Percentiles rank a stretch among this genome's conserved stretches.
phyloP scores from a whole-genome alignment of 2,329 filamentous ascomycete genomes.

The Paracoccidioides brasiliensis region DNA sequence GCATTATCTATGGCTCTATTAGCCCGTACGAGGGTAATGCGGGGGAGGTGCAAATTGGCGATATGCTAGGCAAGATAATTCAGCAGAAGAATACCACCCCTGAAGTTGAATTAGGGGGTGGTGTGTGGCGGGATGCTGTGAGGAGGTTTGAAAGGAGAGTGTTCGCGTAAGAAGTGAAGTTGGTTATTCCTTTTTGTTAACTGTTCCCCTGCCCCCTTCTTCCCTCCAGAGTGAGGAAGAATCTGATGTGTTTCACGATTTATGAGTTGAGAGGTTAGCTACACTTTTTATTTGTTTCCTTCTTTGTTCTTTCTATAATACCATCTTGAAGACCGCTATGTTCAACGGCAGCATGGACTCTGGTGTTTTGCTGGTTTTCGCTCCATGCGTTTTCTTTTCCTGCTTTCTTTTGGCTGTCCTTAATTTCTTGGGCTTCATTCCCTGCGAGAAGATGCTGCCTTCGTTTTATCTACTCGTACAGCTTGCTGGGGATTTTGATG shows the following conservation, averaged over 20 bases:
- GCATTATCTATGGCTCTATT: conserved; percentile 29
- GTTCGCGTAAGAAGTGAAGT: conserved; percentile 12
- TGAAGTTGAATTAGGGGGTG: conserved; percentile 20
- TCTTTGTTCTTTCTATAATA: background rate
- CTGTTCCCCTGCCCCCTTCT: background rate
- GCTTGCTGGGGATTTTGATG: no score
- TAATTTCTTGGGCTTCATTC: no score
- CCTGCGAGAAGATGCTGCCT: background rate
- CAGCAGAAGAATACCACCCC: conserved; percentile 12
- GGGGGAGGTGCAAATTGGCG: conserved; percentile 23
- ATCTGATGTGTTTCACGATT: background rate
- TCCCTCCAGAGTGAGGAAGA: background rate
- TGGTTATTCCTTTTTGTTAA: background rate
- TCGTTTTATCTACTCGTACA: background rate
- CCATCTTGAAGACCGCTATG: background rate
- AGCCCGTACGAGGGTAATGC: conserved; percentile 13
- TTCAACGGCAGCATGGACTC: background rate
- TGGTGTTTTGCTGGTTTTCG: background rate
- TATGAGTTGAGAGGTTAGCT: background rate
- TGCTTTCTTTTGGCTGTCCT: no score
- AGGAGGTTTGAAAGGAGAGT: conserved; percentile 23
- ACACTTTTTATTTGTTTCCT: background rate
- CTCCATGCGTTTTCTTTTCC: background rate
- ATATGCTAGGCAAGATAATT: conserved; percentile 14
- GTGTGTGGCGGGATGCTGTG: conserved; percentile 29